Conservation (phyloP, 2,329 filamentous ascomycete genomes). For the Pestalotiopsis fici region DNA sequence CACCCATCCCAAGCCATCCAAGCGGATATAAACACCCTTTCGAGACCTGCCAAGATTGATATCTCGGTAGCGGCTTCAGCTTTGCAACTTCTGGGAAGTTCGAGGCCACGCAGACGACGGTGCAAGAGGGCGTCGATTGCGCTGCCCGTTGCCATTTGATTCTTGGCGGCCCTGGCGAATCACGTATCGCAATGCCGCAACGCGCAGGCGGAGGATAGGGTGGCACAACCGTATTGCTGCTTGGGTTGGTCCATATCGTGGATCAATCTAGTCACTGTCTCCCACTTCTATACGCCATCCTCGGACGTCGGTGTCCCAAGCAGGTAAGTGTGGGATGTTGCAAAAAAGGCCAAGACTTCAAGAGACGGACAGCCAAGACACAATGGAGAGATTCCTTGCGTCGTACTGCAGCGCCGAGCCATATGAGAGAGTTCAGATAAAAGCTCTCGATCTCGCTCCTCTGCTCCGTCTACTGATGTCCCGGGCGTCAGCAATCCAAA, state of each 20-base stretch:
- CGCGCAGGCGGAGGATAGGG: not conserved
- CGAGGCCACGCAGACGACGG: not conserved
- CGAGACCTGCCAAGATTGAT: constrained; percentile 6
- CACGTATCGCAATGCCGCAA: not conserved
- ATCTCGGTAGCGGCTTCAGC: constrained; percentile 8
- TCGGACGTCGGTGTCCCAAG: constrained; percentile 3
- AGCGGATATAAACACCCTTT: constrained; percentile 3
- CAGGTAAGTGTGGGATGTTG: constrained; percentile 1
- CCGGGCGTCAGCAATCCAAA: not conserved
- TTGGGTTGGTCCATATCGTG: not conserved
- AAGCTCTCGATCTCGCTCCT: constrained; percentile 1
- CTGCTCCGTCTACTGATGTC: not conserved
- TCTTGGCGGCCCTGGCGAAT: not conserved
- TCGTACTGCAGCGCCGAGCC: not conserved
- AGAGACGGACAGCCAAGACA: not conserved
- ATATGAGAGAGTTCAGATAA: not conserved
- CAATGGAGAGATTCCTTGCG: not conserved
- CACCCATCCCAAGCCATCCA: not conserved
- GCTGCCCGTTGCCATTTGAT: not conserved
- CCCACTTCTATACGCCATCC: not conserved
- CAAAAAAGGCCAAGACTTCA: not conserved
- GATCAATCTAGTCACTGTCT: not conserved
- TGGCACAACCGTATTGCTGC: not conserved
- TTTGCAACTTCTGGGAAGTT: constrained; percentile 1
- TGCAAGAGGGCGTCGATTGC: not conserved